These are phyloP conservation scores for Neopestalotiopsis sp. DNA, from an alignment of 2,329 filamentous ascomycete genomes.

Conservation along the genomic window DNA sequence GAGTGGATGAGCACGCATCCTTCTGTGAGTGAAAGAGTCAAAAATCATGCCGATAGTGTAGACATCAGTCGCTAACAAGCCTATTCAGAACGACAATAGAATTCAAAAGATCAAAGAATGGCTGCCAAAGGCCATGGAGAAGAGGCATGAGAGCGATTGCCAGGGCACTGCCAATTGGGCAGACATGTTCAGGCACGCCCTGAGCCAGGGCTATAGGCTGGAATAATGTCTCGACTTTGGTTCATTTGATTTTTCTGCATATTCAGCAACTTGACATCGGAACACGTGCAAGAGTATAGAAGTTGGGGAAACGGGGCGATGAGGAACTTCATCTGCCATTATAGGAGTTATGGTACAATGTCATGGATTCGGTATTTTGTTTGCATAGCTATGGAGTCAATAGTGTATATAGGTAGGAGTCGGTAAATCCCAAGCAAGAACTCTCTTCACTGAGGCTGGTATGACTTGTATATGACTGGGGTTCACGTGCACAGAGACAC, in stretches of 20 bases:
- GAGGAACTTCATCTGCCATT: background rate
- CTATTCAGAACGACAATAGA: constrained; percentile 60
- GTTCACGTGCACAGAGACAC: background rate
- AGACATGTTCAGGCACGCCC: constrained; percentile 53
- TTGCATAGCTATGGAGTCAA: background rate
- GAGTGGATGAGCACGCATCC: constrained; percentile 81
- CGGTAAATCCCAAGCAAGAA: background rate
- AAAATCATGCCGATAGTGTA: background rate
- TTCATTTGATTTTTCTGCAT: too few relatives aligned
- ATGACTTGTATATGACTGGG: background rate
- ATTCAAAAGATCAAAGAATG: constrained; percentile 70
- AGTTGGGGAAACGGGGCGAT: background rate
- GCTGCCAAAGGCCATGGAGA: constrained; percentile 62
- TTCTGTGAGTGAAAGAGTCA: constrained; percentile 52
- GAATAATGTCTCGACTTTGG: constrained; percentile 15
- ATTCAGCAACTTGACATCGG: too few relatives aligned
- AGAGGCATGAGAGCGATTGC: constrained; percentile 59
- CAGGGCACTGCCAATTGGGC: constrained; percentile 56
- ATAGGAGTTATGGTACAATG: background rate
- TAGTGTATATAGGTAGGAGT: background rate
- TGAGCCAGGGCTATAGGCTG: constrained; percentile 43
- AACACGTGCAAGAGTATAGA: background rate
- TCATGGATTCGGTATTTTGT: background rate
- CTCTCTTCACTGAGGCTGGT: background rate
- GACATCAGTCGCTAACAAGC: constrained; percentile 21